Evolutionary conservation across 768 basidiomycete species (phyloP), one percentile per base, ranked within the genome.

Genomic region (Pleurotus platypus): DNA sequence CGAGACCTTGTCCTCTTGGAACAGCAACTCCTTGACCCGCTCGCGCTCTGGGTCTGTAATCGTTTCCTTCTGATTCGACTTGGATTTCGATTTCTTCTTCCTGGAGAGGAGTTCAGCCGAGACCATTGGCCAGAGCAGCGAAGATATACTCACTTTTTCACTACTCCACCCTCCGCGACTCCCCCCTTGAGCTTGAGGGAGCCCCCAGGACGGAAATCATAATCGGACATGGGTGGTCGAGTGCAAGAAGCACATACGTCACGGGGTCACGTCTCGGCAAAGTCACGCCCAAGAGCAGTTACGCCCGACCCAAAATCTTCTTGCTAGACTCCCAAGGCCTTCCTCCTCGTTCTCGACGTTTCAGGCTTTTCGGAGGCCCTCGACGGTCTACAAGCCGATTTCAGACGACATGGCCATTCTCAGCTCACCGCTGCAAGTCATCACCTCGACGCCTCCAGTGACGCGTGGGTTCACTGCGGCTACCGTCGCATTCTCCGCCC

Each of bases 151-250:
- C 62, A 92, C 92, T 93, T 94, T 72, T 94, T 94, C 46, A 86
- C 84, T 57, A 89, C 79, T 2, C 90, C 89, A 57, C 89, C 91
- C 62, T 90, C 91, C 24, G 77, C 76, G 35, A 87, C 86, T 37
- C 82, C 85, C n/a, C 89, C 84, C 75, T 94, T 95, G 66, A 95
- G 80, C 71, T 93, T 95, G 69, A 95, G 88, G 62, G 90, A 86
- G 67, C 93, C 92, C 48, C 91, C 89, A 56, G 90, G 86, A 69
- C 86, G 85, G 72, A 89, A 78, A 74, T 89, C 84, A 72, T 95
- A 94, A 71, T 90, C 90, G 57, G 87, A 85, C 89, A 92, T 92
- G 72, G 62, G 57, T 57, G 67, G 58, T 56, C 46, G 58, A 27
- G 46, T 24, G 59, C 58, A 60, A 60, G 56, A 30, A 55, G 58